Evolutionary conservation across 495 filamentous ascomycete species (phyloP).

Genomic region (Tuber aestivum): DNA sequence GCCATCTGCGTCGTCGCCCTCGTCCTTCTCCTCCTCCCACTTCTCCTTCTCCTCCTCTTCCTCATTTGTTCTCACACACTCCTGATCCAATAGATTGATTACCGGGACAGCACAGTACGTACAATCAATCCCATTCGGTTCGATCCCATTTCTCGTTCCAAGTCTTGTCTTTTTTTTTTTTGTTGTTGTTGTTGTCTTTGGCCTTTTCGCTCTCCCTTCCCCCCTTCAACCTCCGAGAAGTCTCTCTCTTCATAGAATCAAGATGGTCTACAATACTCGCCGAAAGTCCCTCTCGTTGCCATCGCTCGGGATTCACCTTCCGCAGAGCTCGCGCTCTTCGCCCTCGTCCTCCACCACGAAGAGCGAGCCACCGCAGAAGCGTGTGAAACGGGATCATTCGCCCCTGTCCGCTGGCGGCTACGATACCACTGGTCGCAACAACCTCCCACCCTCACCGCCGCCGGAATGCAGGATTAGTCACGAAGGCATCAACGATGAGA

Average conservation of each 20-base stretch:
- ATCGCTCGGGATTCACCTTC: constrained; percentile 86
- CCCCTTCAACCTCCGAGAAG: constrained; percentile 22
- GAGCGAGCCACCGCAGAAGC: constrained; percentile 66
- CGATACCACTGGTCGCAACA: constrained; percentile 57
- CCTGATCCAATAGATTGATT: constrained; percentile 23
- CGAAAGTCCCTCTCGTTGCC: constrained; percentile 93
- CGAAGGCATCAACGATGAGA: constrained; percentile 87
- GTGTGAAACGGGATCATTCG: constrained; percentile 62
- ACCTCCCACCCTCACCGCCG: constrained; percentile 80
- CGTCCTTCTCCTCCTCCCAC: constrained; percentile 25
- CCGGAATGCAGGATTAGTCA: constrained; percentile 67
- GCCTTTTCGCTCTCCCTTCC: not conserved
- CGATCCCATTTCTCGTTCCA: constrained; percentile 1
- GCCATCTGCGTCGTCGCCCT: constrained; percentile 6
- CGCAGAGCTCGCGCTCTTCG: constrained; percentile 52
- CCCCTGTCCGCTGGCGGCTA: constrained; percentile 50
- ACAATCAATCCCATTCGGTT: not conserved
- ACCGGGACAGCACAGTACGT: constrained; percentile 2
- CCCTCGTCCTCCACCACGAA: constrained; percentile 52
- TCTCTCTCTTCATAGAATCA: constrained; percentile 26
- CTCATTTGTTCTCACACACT: constrained; percentile 16
- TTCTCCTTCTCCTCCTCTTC: not conserved
- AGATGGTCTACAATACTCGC: constrained; percentile 95
- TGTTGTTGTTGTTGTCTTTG: not conserved
- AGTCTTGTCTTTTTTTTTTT: not conserved